Evolutionary conservation across 2,329 filamentous ascomycete species (phyloP), one percentile per base, ranked within the genome.

Genomic region (Exophiala sideris): DNA sequence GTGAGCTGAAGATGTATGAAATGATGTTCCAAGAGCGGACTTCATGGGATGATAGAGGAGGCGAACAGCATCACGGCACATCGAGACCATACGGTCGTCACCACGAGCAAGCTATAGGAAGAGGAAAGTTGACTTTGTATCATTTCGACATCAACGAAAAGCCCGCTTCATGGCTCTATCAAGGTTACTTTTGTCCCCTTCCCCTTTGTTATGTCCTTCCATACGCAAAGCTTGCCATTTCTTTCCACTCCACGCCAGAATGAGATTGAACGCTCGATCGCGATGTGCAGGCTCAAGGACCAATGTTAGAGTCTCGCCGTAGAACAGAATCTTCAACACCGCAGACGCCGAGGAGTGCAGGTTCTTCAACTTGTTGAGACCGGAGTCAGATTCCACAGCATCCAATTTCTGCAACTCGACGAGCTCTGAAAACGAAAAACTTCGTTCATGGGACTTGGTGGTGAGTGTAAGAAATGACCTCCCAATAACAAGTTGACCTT

Each of bases 211-310:
- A 20, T 56, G 56, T 45, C 59, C 39, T 39, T 62, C 56, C 51
- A 61, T 54, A 14, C 50, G 52, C 40, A 63, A 40, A 24, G 56
- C 54, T 41, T 62, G 61, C 64, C 64, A 66, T 20, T 49, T 52
- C 46, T 56, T 39, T 16, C 57, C 61, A 42, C 59, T 64, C 62
- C 60, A 63, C 3, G 61, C 64, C 14, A 65, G 45, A 14, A 65
- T 54, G 6, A 65, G 41, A 29, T 64, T 63, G 41, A 66, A 65
- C 20, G 62, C 55, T 45, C 65, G 58, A 42, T 65, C 62, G 6
- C 64, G 58, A 45, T 65, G 57, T 3, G 52, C 57, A 2, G 48
- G 46, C 29, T 50, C 47, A 7, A 60, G 42, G 3, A 60, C 34
- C 8, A 62, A 8, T 5, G 52, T 57, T 18, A 58, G 10, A 21